Evolutionary conservation across 2,329 filamentous ascomycete species (phyloP).

Genomic region (Metarhizium robertsii): DNA sequence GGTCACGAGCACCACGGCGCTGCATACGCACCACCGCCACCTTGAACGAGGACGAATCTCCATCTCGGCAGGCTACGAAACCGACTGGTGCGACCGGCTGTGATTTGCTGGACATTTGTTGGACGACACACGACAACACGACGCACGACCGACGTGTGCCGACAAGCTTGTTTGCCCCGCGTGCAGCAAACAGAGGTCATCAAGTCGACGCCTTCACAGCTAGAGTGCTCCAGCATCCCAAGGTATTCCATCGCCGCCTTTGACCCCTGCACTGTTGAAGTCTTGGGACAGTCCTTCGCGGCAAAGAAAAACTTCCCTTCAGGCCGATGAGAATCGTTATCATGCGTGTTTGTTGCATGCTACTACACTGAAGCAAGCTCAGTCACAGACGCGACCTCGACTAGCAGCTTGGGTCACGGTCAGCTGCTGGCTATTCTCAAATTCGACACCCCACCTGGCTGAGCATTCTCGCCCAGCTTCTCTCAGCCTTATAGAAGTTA

Average conservation of each 20-base stretch:
- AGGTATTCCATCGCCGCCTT: not conserved
- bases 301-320: not conserved
- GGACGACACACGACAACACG: not conserved
- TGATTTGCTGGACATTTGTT: not conserved
- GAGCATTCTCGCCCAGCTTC: not conserved
- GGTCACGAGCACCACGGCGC: slow-evolving; percentile 3
- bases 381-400: not conserved
- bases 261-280: not conserved
- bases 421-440: not conserved
- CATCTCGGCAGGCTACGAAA: not conserved
- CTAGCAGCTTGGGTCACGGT: not conserved
- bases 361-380: not conserved
- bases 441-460: not conserved
- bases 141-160: not conserved
- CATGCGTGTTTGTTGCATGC: not conserved
- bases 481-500: not conserved
- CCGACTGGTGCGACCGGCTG: not conserved
- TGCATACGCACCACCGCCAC: not conserved
- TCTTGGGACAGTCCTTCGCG: too few relatives aligned
- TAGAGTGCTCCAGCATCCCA: not conserved
- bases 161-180: not conserved
- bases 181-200: not conserved
- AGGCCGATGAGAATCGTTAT: not conserved
- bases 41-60: not conserved
- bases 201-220: not conserved